A percentile compares a stretch with the other conserved stretches of the same genome.
Conservation (phyloP, 2,329 filamentous ascomycete species). For the Phyllosticta paracitricarpa region DNA sequence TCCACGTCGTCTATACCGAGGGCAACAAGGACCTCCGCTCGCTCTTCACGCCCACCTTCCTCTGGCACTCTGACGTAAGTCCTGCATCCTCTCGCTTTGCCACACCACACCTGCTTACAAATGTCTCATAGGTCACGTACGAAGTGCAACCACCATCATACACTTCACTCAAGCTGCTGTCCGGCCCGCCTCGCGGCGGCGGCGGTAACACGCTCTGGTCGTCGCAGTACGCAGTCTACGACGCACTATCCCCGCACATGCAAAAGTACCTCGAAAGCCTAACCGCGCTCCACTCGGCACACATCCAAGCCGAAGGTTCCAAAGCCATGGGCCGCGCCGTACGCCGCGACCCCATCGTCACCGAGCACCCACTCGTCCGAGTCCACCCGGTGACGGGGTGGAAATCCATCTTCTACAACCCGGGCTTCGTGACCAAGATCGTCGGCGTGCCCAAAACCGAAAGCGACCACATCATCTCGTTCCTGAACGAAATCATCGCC, state of each 20-base stretch:
- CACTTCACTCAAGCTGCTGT: slow-evolving; percentile 45
- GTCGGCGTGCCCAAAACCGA: slow-evolving; percentile 49
- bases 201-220: slow-evolving; percentile 50
- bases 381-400: slow-evolving; percentile 53
- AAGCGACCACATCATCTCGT: slow-evolving; percentile 41
- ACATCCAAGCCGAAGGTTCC: slow-evolving; percentile 44
- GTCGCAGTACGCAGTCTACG: slow-evolving; percentile 49
- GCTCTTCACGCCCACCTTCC: slow-evolving; percentile 44
- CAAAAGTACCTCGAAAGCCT: slow-evolving; percentile 50
- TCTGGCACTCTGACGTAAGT: slow-evolving; percentile 46
- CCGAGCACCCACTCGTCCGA: slow-evolving; percentile 47
- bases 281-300: slow-evolving; percentile 45
- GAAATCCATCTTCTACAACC: slow-evolving; percentile 52
- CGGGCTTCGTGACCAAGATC: slow-evolving; percentile 48
- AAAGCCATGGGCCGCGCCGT: slow-evolving; percentile 42
- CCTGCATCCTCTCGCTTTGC: background rate
- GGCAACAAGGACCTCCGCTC: slow-evolving; percentile 44
- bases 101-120: slow-evolving; percentile 14
- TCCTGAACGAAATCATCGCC: slow-evolving; percentile 45
- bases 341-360: slow-evolving; percentile 43
- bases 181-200: slow-evolving; percentile 44
- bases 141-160: slow-evolving; percentile 49
- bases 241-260: slow-evolving; percentile 45
- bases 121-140: slow-evolving; percentile 39
- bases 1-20: slow-evolving; percentile 47